Evolutionary conservation across 2,329 filamentous ascomycete species (phyloP).

Genomic region (Graphiopsis chlorocephala): DNA sequence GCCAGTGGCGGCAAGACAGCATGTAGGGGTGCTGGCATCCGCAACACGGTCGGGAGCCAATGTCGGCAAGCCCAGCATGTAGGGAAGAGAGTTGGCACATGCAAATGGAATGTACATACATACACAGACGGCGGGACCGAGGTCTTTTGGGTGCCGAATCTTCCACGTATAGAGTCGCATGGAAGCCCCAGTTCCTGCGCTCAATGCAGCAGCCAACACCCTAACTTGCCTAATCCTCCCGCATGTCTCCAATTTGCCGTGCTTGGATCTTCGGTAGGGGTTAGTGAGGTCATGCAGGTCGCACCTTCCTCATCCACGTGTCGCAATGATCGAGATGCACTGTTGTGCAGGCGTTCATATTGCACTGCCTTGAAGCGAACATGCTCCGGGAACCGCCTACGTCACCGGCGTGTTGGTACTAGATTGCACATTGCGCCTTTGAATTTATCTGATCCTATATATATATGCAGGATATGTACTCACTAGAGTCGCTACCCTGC

Average conservation of each 20-base stretch:
- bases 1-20: constrained; percentile 65
- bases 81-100: neutral
- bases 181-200: neutral
- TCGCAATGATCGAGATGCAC: neutral
- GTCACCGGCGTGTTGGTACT: neutral
- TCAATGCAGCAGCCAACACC: neutral
- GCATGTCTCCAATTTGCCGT: neutral
- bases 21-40: constrained; percentile 45
- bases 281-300: neutral
- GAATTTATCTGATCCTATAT: neutral
- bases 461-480: neutral
- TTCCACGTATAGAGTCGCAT: constrained; percentile 1
- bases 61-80: neutral
- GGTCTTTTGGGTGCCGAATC: neutral
- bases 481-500: neutral
- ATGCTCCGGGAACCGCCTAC: neutral
- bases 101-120: neutral
- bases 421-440: neutral
- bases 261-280: neutral
- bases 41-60: neutral
- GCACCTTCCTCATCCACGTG: constrained; percentile 6
- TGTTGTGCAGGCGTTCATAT: neutral
- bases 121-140: neutral
- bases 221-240: neutral
- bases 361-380: neutral